Percentiles rank a stretch among this genome's conserved stretches.
These are phyloP conservation scores for Pisolithus orientalis DNA, from an alignment of 768 basidiomycete genomes.

Conservation along the genomic window DNA sequence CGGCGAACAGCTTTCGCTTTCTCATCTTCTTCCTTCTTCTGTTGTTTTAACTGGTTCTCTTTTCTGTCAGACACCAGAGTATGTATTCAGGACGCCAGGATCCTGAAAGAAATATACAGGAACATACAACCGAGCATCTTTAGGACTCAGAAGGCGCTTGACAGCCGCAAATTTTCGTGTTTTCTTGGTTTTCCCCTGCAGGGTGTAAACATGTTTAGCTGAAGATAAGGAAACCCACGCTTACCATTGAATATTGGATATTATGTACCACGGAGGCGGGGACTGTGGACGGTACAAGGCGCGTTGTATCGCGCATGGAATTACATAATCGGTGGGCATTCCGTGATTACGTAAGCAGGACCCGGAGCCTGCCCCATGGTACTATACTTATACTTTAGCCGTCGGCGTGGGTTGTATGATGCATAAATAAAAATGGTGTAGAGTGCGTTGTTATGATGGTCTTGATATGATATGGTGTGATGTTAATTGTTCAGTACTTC, in stretches of 20 bases:
- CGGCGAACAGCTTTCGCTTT: slow-evolving; percentile 73
- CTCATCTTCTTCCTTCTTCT: slow-evolving; percentile 75
- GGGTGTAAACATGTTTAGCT: not conserved
- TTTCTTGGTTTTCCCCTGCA: slow-evolving; percentile 84
- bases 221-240: not conserved
- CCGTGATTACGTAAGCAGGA: too few species aligned
- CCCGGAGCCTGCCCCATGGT: too few species aligned
- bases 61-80: slow-evolving; percentile 49
- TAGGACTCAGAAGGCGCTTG: slow-evolving; percentile 91
- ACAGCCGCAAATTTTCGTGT: slow-evolving; percentile 93
- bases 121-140: slow-evolving; percentile 83
- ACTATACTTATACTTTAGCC: too few species aligned
- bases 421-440: too few species aligned
- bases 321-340: too few species aligned
- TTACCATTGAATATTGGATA: slow-evolving; percentile 13
- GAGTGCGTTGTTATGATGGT: too few species aligned
- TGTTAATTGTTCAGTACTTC: too few species aligned
- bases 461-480: too few species aligned
- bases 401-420: too few species aligned
- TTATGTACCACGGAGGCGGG: too few species aligned
- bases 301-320: too few species aligned
- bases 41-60: slow-evolving; percentile 87
- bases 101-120: not conserved
- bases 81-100: not conserved
- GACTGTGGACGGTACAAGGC: too few species aligned